Percentiles rank a stretch among this genome's conserved stretches.
These are phyloP conservation scores for Grifola frondosa DNA, from an alignment of 1,284 basidiomycete genomes.

Conservation along the genomic window DNA sequence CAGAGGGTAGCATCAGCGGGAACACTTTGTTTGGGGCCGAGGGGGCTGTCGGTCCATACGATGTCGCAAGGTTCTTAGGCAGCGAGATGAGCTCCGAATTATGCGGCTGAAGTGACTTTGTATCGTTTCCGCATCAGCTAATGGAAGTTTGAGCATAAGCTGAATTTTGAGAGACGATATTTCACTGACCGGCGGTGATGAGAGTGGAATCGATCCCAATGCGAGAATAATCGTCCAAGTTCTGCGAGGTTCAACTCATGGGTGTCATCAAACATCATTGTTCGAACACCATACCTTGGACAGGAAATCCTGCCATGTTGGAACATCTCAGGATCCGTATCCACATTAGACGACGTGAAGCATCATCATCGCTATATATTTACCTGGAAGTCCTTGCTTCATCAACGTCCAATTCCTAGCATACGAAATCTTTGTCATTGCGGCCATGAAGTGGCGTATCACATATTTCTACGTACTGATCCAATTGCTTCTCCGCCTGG, in stretches of 20 bases:
- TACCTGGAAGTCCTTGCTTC: constrained; percentile 84
- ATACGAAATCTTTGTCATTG: neutral
- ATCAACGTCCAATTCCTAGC: constrained; percentile 87
- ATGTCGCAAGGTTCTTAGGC: constrained; percentile 72
- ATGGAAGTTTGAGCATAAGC: constrained; percentile 3
- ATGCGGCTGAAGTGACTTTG: constrained; percentile 49
- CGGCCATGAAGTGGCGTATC: neutral
- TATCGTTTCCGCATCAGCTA: constrained; percentile 63
- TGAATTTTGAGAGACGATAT: constrained; percentile 6
- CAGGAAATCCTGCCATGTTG: constrained; percentile 88
- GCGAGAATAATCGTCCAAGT: constrained; percentile 57
- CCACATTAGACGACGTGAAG: too few relatives aligned
- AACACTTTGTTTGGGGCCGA: constrained; percentile 72
- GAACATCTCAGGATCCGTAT: constrained; percentile 75
- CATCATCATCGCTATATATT: constrained; percentile 8
- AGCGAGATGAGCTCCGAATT: constrained; percentile 66
- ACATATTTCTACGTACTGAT: constrained; percentile 49
- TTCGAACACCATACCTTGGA: constrained; percentile 51
- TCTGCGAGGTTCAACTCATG: constrained; percentile 39
- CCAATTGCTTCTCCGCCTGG: constrained; percentile 89
- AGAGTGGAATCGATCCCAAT: constrained; percentile 85
- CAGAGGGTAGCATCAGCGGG: constrained; percentile 40
- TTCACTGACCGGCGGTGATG: constrained; percentile 59
- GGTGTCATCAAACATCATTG: neutral
- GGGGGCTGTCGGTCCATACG: constrained; percentile 79